Base-by-base conservation (phyloP, 1,139 yeast species). In the Zygosaccharomyces pseudobailii region DNA sequence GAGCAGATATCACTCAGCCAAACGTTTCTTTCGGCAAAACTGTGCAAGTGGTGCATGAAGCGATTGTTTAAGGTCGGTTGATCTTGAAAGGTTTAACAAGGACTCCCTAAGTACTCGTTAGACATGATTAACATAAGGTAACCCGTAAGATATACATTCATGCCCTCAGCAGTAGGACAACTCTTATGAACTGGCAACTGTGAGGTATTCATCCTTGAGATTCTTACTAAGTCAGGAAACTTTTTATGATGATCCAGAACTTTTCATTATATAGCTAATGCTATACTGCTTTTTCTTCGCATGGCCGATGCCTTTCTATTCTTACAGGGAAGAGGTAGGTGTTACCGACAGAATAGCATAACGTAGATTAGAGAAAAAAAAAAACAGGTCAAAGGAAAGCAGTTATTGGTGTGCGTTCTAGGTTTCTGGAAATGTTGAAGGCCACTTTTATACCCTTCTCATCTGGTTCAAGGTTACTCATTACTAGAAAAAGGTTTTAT, bases 401-500 rank as follows among this genome's bases (percentile, higher is more conserved):
- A 27, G 30, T 5, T 27, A 36, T 36, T 36, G 27, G 19, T 36
- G 8, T 24, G 19, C 20, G n/a, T 19, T 28, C 23, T 33, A n/a
- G 6, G 13, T 19, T 30, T 30, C 7, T 10, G 4, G 13, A 3
- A n/a, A 30, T 30, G 33, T 30, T 30, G 33, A 9, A 20, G 13
- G 33, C 33, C 13, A 30, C 6, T 9, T 30, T 9, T 13, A 10
- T 13, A n/a, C 19, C 19, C 19, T 3, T 30, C 5, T 13, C 10
- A 19, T n/a, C 19, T 6, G 10, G 19, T 22, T 10, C 28, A 32
- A 3, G 10, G 24, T 2, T 27, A 13, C 2, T 24, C 19, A 27
- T 30, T n/a, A 9, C 30, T 8, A 23, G 33, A n/a, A 46, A 19
- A 31, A 39, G 53, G 32, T 46, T 28, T 13, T 43, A 48, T 19